Evolutionary conservation across 148 eudicot genomes (phyloP), one percentile per base, ranked within the genome.

Genomic region (Chenopodium formosanum): DNA sequence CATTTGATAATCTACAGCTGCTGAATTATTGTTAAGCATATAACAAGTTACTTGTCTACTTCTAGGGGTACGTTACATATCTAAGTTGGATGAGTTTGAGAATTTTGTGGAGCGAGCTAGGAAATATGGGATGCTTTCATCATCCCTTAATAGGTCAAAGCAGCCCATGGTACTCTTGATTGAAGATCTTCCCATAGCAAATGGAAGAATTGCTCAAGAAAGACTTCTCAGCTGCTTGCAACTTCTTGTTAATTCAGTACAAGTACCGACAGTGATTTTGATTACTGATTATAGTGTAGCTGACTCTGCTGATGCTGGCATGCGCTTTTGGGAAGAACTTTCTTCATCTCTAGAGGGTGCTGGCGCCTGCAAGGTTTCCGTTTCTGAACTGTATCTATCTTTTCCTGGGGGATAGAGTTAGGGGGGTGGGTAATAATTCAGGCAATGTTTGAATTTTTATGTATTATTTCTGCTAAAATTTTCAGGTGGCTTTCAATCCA

Each of bases 81-180:
- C 99, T 69, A 95, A 95, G 87, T 76, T 94, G 92, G 99, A 93
- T 60, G 99, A 95, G 84, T 95, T 95, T 86, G 97, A 95, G 84
- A 91, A 83, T 87, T 95, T 93, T 82, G 91, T 92, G 34, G 97
- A 93, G 53, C 90, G 94, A 84, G 89, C 86, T 73, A 89, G 97
- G 83, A 95, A 92, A 86, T 95, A 91, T 82, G 94, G 97, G 81
- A 71, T 90, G 76, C 87, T 91, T 81, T 80, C 92, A 32, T 84
- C 92, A 31, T 84, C 90, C 64, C 47, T 66, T 74, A 80, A 46
- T 10, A 84, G 78, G 60, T 80, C 91, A 63, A 84, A 79, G 78
- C 74, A 85, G 19, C 75, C 94, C 74, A 62, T 86, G 80, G 77
- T 94, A 77, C 89, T 95, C 32, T 82, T 95, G 79, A 88, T 95